Evolutionary conservation across 2,329 filamentous ascomycete genomes (phyloP).

Genomic region (Ceratocystis alfenasii): DNA sequence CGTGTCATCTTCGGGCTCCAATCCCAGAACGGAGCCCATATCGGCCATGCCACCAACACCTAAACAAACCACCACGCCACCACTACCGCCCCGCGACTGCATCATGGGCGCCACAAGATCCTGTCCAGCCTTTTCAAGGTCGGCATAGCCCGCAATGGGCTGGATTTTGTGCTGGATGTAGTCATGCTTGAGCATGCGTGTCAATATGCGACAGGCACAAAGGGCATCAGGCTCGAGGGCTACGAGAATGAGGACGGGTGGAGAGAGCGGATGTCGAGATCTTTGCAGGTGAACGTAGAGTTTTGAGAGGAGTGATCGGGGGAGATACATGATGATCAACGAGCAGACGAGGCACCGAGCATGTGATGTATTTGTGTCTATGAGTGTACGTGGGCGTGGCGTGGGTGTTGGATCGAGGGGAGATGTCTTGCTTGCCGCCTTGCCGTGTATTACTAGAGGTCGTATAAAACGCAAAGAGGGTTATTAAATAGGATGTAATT

Average conservation of each 20-base stretch:
- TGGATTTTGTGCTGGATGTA: constrained; percentile 97
- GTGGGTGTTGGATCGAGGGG: not conserved
- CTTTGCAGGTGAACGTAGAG: constrained; percentile 82
- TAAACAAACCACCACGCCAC: constrained; percentile 81
- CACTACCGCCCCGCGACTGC: constrained; percentile 67
- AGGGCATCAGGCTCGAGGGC: constrained; percentile 91
- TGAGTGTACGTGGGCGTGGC: not conserved
- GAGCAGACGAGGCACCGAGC: not conserved
- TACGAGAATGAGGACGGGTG: constrained; percentile 81
- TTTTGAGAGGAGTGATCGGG: constrained; percentile 74
- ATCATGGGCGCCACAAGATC: constrained; percentile 79
- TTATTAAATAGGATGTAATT: not conserved
- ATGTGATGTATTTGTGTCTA: not conserved
- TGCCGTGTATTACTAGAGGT: not conserved
- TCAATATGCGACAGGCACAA: constrained; percentile 89
- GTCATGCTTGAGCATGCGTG: constrained; percentile 86
- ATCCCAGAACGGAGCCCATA: constrained; percentile 63
- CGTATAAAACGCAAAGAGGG: no score
- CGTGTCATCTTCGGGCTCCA: constrained; percentile 53
- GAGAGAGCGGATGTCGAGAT: constrained; percentile 77
- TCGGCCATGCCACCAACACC: constrained; percentile 89
- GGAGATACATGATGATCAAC: constrained; percentile 68
- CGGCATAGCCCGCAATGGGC: constrained; percentile 82
- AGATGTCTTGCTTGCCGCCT: not conserved
- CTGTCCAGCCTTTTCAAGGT: constrained; percentile 67